These are phyloP conservation scores for Entomortierella lignicola DNA, from an alignment of 192 early-diverging fungal genomes.

Conservation along the genomic window DNA sequence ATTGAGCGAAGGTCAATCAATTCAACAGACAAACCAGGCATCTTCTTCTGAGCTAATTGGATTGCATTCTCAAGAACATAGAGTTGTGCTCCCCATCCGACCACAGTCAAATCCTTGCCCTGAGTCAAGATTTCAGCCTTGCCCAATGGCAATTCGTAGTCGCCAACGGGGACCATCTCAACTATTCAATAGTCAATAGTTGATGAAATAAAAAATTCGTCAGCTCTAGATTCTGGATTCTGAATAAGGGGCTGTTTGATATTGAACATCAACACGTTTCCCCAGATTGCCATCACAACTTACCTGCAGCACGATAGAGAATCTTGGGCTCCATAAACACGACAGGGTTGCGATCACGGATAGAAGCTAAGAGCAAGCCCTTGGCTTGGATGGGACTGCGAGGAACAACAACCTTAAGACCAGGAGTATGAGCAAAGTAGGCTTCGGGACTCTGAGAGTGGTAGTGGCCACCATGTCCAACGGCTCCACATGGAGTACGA, in stretches of 20 bases:
- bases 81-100: slow-evolving; percentile 93
- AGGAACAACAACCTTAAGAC: slow-evolving; percentile 93
- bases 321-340: slow-evolving; percentile 98
- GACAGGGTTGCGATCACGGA: slow-evolving; percentile 94
- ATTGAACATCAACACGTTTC: too few relatives aligned
- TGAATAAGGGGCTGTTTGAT: background rate
- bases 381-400: slow-evolving; percentile 95
- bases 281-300: background rate
- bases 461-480: slow-evolving; percentile 97
- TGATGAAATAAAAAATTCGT: background rate
- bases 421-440: slow-evolving; percentile 94
- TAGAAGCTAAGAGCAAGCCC: slow-evolving; percentile 89
- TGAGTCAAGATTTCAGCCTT: slow-evolving; percentile 90
- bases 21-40: slow-evolving; percentile 89
- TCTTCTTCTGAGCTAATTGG: slow-evolving; percentile 83
- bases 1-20: slow-evolving; percentile 94
- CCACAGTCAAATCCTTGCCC: slow-evolving; percentile 90
- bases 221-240: background rate
- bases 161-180: slow-evolving; percentile 92
- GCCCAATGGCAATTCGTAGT: slow-evolving; percentile 90
- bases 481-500: slow-evolving; percentile 90
- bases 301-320: slow-evolving; percentile 91
- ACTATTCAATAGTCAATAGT: slow-evolving; percentile 57
- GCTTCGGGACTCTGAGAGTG: slow-evolving; percentile 96
- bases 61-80: slow-evolving; percentile 95